These are phyloP conservation scores for Isoetes taiwanensis DNA, from an alignment of 75 land plant species.

Conservation along the genomic window DNA sequence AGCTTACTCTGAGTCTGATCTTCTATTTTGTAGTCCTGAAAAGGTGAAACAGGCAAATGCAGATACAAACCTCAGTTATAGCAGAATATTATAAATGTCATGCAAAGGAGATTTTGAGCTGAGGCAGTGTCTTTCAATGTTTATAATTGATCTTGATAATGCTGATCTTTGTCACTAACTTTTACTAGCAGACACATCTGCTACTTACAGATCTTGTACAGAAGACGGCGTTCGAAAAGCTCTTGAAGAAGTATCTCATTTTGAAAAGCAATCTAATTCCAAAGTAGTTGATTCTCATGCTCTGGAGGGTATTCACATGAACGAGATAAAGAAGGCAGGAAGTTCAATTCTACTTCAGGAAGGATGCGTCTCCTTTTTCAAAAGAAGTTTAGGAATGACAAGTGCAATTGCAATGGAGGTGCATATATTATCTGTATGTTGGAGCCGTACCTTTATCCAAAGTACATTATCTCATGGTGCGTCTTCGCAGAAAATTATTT, in stretches of 20 bases:
- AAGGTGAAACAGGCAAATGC: too few relatives aligned
- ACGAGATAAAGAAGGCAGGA: constrained; percentile 54
- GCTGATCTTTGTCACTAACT: too few relatives aligned
- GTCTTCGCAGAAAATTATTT: too few relatives aligned
- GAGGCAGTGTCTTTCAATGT: too few relatives aligned
- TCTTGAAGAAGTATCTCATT: constrained; percentile 53
- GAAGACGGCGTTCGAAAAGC: constrained; percentile 37
- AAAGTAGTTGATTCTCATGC: constrained; percentile 51
- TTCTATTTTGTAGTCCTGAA: too few relatives aligned
- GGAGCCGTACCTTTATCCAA: constrained; percentile 73
- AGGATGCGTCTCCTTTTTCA: constrained; percentile 58
- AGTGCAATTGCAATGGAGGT: constrained; percentile 26
- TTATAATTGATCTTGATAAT: too few relatives aligned
- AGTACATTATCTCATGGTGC: constrained; percentile 59
- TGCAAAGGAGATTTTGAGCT: too few relatives aligned
- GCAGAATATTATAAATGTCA: too few relatives aligned
- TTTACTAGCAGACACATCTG: too few relatives aligned
- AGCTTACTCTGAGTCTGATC: too few relatives aligned
- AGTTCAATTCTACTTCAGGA: constrained; percentile 50
- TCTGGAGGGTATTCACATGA: constrained; percentile 52
- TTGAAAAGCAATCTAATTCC: constrained; percentile 59
- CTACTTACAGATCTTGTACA: constrained; percentile 17
- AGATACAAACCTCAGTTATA: too few relatives aligned
- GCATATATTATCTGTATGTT: constrained; percentile 69
- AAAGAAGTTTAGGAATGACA: constrained; percentile 22